Evolutionary conservation across 371 early-diverging fungal genomes (phyloP).

Genomic region (Mucor velutinosus): DNA sequence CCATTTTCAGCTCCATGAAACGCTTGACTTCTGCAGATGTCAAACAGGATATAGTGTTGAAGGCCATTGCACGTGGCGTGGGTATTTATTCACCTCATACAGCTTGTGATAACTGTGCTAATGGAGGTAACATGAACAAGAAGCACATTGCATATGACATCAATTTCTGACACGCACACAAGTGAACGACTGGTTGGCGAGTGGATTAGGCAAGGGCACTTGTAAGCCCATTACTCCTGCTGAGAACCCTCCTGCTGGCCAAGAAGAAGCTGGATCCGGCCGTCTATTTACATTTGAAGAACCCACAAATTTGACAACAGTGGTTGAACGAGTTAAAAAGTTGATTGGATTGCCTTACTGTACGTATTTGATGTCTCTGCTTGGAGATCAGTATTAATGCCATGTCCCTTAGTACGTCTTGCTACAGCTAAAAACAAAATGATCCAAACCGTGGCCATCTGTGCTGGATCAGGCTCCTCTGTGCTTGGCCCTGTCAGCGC

Average conservation of each 20-base stretch:
- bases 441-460: constrained; percentile 85
- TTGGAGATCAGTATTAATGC: background rate
- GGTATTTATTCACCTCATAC: constrained; percentile 98
- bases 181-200: constrained; percentile 87
- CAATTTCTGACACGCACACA: background rate
- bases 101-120: constrained; percentile 83
- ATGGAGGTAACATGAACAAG: constrained; percentile 64
- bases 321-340: constrained; percentile 69
- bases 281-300: constrained; percentile 68
- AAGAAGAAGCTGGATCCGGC: constrained; percentile 75
- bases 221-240: constrained; percentile 57
- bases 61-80: constrained; percentile 83
- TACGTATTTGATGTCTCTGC: constrained; percentile 22
- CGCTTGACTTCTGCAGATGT: constrained; percentile 72
- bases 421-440: constrained; percentile 63
- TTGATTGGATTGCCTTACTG: constrained; percentile 65
- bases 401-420: constrained; percentile 62
- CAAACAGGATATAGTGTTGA: constrained; percentile 82
- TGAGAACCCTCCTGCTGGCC: constrained; percentile 61
- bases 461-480: constrained; percentile 89
- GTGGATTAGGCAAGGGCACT: constrained; percentile 62
- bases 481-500: constrained; percentile 56
- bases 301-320: constrained; percentile 54
- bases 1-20: constrained; percentile 91
- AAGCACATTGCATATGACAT: background rate